Base-by-base conservation (phyloP, 2,329 filamentous ascomycete genomes). In the Diaporthe humulicola region DNA sequence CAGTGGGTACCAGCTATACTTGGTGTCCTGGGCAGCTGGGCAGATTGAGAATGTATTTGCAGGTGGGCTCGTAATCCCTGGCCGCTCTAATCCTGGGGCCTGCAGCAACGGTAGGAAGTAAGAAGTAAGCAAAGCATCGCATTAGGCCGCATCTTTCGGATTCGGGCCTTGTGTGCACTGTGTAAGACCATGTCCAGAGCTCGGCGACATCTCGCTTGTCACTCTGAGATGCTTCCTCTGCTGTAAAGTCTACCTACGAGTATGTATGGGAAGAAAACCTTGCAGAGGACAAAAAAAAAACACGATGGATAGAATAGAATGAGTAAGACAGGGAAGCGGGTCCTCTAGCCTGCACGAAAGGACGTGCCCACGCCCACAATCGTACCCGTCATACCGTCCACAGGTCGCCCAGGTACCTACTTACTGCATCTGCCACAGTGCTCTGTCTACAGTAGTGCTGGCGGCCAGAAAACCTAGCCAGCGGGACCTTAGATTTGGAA, bases 51-150 rank as follows among this genome's bases (percentile, higher is more conserved):
- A 36, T 25, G 42, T 38, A 45, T 22, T 17, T 33, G 45, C 45
- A 67, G 61, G 45, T 67, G 64, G 64, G 48, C 64, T 28, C 48
- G 48, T 33, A 28, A 69, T 69, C 64, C 64, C 64, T 69, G 64
- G 15, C 64, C 50, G 61, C n/a, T 38, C 64, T 33, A 69, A 69
- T 66, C 60, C 60, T 66, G 28, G 60, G 40, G 40, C 60, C 60
- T 48, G 60, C 60, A n/a, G 17, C 60, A n/a, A n/a, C 56, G 22
- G 56, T 9, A 17, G 15, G 25, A 64, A 57, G 33, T 52, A 7
- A 52, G 48, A 38, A 58, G 33, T 69, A 69, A 69, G 64, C 64
- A 69, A 40, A 40, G 33, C n/a, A 54, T 69, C n/a, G 48, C 64
- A 69, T 69, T 69, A 69, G 48, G 64, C 64, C 64, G 45, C 48